Evolutionary conservation across 2,329 filamentous ascomycete genomes (phyloP).

Genomic region (Microthyrium microscopicum): DNA sequence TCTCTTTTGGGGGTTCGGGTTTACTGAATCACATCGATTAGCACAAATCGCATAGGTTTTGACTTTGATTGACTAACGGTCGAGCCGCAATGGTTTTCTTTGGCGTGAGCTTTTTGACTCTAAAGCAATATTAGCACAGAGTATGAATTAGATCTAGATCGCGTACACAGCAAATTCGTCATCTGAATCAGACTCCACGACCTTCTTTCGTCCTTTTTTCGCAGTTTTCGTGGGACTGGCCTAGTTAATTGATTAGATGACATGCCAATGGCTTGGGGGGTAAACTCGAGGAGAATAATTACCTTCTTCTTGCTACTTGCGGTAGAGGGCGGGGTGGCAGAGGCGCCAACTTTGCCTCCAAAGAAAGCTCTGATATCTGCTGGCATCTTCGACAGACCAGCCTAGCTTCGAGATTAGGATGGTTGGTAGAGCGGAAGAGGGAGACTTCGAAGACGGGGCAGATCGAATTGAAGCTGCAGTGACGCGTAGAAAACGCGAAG

Average conservation of each 20-base stretch:
- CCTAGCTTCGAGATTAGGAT: too few species aligned
- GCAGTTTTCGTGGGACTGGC: conserved; percentile 4
- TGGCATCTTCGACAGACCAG: too few species aligned
- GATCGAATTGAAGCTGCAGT: too few species aligned
- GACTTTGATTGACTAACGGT: not conserved
- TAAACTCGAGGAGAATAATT: not conserved
- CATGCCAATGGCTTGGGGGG: not conserved
- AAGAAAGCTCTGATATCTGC: conserved; percentile 85
- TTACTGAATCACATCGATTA: conserved; percentile 20
- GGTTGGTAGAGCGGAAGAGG: too few species aligned
- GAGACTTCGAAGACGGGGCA: too few species aligned
- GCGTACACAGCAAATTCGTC: conserved; percentile 40
- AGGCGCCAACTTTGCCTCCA: conserved; percentile 50
- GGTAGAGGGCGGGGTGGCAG: conserved; percentile 28
- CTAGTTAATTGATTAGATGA: not conserved
- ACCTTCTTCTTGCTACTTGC: conserved; percentile 26
- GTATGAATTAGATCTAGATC: conserved; percentile 11
- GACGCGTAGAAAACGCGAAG: too few species aligned
- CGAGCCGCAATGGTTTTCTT: conserved; percentile 33
- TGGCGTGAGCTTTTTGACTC: conserved; percentile 26
- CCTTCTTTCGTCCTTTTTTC: conserved; percentile 30
- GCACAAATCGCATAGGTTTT: not conserved
- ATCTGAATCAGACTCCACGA: conserved; percentile 67
- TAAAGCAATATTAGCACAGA: conserved; percentile 14
- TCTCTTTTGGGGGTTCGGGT: conserved; percentile 30